Evolutionary conservation across 2,329 filamentous ascomycete genomes (phyloP).

Genomic region (Leptographium lundbergii): DNA sequence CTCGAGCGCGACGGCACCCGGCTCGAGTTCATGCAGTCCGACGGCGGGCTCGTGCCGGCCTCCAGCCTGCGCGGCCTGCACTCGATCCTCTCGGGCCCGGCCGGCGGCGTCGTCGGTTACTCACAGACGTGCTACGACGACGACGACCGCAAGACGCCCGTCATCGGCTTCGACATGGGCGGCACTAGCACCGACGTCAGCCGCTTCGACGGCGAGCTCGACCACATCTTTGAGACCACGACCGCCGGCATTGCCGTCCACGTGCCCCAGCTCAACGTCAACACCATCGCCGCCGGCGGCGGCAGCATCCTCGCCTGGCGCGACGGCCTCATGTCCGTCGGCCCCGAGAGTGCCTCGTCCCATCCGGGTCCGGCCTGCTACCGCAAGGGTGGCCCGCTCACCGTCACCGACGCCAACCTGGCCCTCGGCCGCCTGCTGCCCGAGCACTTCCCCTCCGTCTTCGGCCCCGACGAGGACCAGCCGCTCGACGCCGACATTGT

Average conservation of each 20-base stretch:
- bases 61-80: slow-evolving; percentile 19
- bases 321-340: slow-evolving; percentile 56
- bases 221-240: slow-evolving; percentile 58
- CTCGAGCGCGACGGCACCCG: slow-evolving; percentile 42
- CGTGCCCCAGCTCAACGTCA: slow-evolving; percentile 82
- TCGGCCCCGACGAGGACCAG: slow-evolving; percentile 51
- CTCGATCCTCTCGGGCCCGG: slow-evolving; percentile 57
- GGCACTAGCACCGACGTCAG: slow-evolving; percentile 88
- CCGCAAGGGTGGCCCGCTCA: slow-evolving; percentile 50
- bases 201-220: slow-evolving; percentile 60
- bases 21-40: slow-evolving; percentile 63
- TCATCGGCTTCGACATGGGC: slow-evolving; percentile 64
- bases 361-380: slow-evolving; percentile 60
- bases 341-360: slow-evolving; percentile 66
- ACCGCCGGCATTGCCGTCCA: slow-evolving; percentile 76
- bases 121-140: slow-evolving; percentile 61
- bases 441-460: slow-evolving; percentile 56
- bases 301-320: slow-evolving; percentile 52
- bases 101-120: slow-evolving; percentile 61
- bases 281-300: slow-evolving; percentile 76
- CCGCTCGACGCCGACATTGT: slow-evolving; percentile 18
- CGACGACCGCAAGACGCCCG: slow-evolving; percentile 27
- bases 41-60: slow-evolving; percentile 27
- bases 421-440: slow-evolving; percentile 42
- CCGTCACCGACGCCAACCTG: slow-evolving; percentile 55